Base-by-base conservation (phyloP, 148 eudicot genomes). In the Rheum nobile region DNA sequence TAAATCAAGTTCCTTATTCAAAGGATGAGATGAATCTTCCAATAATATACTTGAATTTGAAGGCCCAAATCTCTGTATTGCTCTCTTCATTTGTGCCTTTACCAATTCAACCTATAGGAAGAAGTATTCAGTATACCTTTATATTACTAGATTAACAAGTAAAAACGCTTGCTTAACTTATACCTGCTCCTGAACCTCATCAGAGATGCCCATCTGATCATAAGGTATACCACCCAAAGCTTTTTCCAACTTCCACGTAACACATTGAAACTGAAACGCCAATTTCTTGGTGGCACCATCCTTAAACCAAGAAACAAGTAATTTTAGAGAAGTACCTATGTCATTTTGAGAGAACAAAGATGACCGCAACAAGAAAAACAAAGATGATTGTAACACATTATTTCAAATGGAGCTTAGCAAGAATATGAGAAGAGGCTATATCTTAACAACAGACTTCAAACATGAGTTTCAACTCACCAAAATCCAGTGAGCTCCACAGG, bases 141-240 rank as follows among this genome's bases (percentile, higher is more conserved):
- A 26, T 63, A 61, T 65, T 21, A 8, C 6, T 21, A 41, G 16
- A 41, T 38, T 9, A 41, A 39, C 34, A 38, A 39, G 8, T 8
- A 5, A 39, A 21, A 41, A 22, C 9, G 73, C 50, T 38, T 22
- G 31, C 29, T 39, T 41, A 22, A 22, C 8, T 37, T 41, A 65
- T 83, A 94, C 98, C 97, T 94, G 98, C 84, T 91, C 98, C 73
- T 89, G 96, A 57, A 94, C 97, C 83, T 94, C 98, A 77, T 91
- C 96, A n/a, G 98, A 89, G 65, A 94, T 87, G 77, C 87, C 88
- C 77, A 88, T 83, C 39, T 90, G 84, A 67, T 88, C 87, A 72
- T 87, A 86, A 4, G 96, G 89, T 69, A 91, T 83, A 80, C 79
- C 87, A 26, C 79, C 87, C 77, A 94, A 77, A 8, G 96, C 86